Base-by-base conservation (phyloP, 2,329 filamentous ascomycete species). In the Raffaelea arxii region DNA sequence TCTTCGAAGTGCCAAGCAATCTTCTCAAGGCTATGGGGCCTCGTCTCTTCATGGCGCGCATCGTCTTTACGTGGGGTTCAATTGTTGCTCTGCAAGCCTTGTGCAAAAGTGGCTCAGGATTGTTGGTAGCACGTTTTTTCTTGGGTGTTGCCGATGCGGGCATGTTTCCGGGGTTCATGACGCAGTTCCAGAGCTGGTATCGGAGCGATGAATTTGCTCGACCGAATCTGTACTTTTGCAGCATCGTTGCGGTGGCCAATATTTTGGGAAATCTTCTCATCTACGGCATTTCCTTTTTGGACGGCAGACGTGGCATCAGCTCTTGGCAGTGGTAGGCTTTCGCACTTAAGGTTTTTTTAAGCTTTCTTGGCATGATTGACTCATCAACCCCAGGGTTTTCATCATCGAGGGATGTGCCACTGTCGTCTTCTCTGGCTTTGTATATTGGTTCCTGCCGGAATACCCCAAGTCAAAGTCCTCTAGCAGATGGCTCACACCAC, bases 1-100 rank as follows among this genome's bases (percentile, higher is more conserved):
- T 52, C 6, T 52, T 52, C 22, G 50, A 82, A 56, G 60, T 82
- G 0, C 78, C 78, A 0, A 79, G 75, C 0, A 82, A 82, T 49
- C 64, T 81, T 47, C 61, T 81, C 3, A 78, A 75, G 0, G 63
- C 71, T 3, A 61, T 77, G 25, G 65, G 68, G 10, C 77, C 77
- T 1, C 73, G 72, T 2, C 47, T 73, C 1, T 80, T 42, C 35
- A 39, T 42, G 14, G 38, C 42, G 0, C 58, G 61, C 1, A 68
- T 68, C 0, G 72, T 74, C 30, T 42, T 66, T 53, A 57, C 62
- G 11, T 71, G 56, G 61, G 69, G 56, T 16, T 59, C 60, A 45
- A 63, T 64, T 25, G 68, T 56, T 37, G 67, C 65, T 0, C 65
- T 70, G 16, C 75, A 74, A 22, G 69, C 72, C 0, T 68, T 68